Evolutionary conservation across 768 basidiomycete species (phyloP).

Genomic region (Russula earlei): DNA sequence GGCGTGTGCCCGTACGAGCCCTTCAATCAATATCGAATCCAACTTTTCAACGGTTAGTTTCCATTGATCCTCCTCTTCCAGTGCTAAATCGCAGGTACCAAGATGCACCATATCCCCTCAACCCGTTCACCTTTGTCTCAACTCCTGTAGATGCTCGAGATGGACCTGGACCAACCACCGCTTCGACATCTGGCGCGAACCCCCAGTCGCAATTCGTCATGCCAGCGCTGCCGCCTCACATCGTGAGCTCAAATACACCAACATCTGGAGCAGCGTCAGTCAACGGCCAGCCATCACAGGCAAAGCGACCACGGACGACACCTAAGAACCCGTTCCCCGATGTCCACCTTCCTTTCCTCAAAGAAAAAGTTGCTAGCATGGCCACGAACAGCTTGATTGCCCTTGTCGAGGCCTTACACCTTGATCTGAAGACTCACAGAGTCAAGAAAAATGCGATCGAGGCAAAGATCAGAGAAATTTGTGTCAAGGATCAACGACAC

Average conservation of each 20-base stretch:
- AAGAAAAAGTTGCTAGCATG: slow-evolving; percentile 53
- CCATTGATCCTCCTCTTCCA: not conserved
- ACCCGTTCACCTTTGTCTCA: slow-evolving; percentile 72
- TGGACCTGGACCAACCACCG: slow-evolving; percentile 24
- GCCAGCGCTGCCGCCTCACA: slow-evolving; percentile 26
- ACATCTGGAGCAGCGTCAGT: slow-evolving; percentile 15
- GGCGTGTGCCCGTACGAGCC: slow-evolving; percentile 60
- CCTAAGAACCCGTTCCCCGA: slow-evolving; percentile 64
- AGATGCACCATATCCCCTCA: slow-evolving; percentile 67
- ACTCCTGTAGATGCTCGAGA: slow-evolving; percentile 32
- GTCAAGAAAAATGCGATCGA: slow-evolving; percentile 82
- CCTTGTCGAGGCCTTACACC: slow-evolving; percentile 64
- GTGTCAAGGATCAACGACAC: slow-evolving; percentile 63
- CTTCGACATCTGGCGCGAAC: slow-evolving; percentile 14
- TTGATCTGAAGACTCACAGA: slow-evolving; percentile 56
- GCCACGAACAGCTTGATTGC: slow-evolving; percentile 53
- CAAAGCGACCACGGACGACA: slow-evolving; percentile 20
- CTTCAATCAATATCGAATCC: slow-evolving; percentile 67
- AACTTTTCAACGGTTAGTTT: slow-evolving; percentile 71
- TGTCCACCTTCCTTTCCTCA: slow-evolving; percentile 45
- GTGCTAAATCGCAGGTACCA: not conserved
- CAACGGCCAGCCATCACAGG: slow-evolving; percentile 16
- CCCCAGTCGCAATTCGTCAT: slow-evolving; percentile 35
- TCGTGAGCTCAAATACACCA: slow-evolving; percentile 12
- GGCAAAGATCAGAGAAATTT: slow-evolving; percentile 67